Conservation (phyloP, 371 early-diverging fungal species). For the Actinomucor elegans region DNA sequence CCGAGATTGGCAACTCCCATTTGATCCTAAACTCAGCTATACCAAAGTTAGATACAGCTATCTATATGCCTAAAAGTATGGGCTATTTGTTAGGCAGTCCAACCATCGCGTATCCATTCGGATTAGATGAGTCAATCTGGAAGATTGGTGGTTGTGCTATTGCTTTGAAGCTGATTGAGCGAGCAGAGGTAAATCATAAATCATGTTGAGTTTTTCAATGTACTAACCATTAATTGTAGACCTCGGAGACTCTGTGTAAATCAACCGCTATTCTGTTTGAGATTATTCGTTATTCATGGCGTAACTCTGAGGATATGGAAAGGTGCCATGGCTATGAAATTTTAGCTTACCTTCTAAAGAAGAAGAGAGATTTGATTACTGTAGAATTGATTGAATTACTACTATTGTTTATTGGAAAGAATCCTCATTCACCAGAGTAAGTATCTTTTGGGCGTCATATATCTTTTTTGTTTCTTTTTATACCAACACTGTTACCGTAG, state of each 20-base stretch:
- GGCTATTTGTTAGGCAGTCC: slow-evolving; percentile 58
- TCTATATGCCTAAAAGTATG: slow-evolving; percentile 42
- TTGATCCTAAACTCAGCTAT: slow-evolving; percentile 61
- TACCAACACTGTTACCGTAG: slow-evolving; percentile 19
- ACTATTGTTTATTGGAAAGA: slow-evolving; percentile 67
- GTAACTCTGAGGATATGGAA: slow-evolving; percentile 78
- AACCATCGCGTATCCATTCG: slow-evolving; percentile 55
- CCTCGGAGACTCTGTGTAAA: slow-evolving; percentile 57
- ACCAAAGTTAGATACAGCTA: slow-evolving; percentile 56
- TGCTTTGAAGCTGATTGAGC: slow-evolving; percentile 61
- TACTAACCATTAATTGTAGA: slow-evolving; percentile 25
- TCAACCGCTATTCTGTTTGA: slow-evolving; percentile 63
- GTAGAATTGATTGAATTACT: slow-evolving; percentile 62
- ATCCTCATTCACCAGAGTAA: slow-evolving; percentile 54
- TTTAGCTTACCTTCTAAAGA: slow-evolving; percentile 64
- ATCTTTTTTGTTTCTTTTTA: neutral
- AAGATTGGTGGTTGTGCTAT: slow-evolving; percentile 73
- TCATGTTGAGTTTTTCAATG: neutral
- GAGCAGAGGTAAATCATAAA: slow-evolving; percentile 51
- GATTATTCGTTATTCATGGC: slow-evolving; percentile 66
- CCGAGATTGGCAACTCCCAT: slow-evolving; percentile 24
- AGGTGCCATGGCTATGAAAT: slow-evolving; percentile 72
- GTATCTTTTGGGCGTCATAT: slow-evolving; percentile 5
- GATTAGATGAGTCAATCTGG: slow-evolving; percentile 72
- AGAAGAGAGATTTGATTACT: slow-evolving; percentile 62